Percentiles rank a stretch among this genome's conserved stretches.
These are phyloP conservation scores for Angophora floribunda DNA, from an alignment of 345 rosid genomes.

Conservation along the genomic window DNA sequence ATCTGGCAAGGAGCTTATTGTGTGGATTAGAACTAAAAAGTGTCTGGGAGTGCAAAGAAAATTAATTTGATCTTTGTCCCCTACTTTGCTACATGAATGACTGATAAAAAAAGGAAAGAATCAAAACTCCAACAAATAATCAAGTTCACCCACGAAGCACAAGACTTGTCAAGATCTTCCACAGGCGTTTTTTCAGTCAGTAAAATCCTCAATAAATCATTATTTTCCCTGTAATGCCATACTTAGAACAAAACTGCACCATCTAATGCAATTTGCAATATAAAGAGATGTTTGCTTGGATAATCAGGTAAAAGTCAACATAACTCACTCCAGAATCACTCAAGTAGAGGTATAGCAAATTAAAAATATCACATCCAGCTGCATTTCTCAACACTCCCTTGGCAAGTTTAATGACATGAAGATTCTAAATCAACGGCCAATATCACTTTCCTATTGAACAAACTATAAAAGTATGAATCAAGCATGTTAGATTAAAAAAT, in stretches of 20 bases:
- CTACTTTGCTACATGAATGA: not conserved
- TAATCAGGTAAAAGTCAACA: not conserved
- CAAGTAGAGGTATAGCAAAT: not conserved
- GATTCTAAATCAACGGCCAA: not conserved
- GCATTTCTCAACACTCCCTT: not conserved
- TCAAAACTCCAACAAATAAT: not conserved
- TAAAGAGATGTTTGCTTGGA: not conserved
- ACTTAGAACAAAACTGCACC: not conserved
- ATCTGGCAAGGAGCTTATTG: not conserved
- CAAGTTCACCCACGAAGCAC: not conserved
- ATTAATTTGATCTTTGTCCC: not conserved
- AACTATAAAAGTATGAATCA: not conserved
- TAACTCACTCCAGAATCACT: not conserved
- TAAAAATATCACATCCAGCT: not conserved
- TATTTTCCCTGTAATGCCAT: not conserved
- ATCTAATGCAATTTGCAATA: not conserved
- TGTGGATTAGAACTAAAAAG: not conserved
- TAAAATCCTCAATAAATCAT: not conserved
- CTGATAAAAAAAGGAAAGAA: not conserved
- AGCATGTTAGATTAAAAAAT: not conserved
- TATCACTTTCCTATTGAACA: not conserved
- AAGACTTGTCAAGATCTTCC: not conserved
- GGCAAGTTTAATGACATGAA: not conserved
- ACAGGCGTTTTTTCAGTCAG: not conserved
- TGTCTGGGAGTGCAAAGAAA: not conserved